phyloP scores from a whole-genome alignment of 345 rosid species.

The Eucalyptus erythrocorys region DNA sequence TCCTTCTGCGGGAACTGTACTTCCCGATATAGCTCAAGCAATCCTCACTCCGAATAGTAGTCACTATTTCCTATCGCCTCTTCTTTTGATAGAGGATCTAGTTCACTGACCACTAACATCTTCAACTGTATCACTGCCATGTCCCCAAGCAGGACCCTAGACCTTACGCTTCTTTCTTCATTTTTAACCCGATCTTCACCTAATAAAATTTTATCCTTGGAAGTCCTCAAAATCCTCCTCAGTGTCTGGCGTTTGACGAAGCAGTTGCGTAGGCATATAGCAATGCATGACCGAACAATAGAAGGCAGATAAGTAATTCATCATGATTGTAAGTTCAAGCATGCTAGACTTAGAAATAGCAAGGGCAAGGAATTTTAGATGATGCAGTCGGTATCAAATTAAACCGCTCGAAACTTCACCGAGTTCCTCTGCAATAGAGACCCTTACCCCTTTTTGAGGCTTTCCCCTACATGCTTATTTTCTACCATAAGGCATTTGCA shows the following conservation, averaged over 20 bases:
- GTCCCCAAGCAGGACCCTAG: neutral
- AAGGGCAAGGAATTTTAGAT: slow-evolving; percentile 12
- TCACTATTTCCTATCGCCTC: too few relatives aligned
- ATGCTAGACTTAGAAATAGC: slow-evolving; percentile 13
- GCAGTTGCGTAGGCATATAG: slow-evolving; percentile 34
- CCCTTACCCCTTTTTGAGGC: too few relatives aligned
- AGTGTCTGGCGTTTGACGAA: slow-evolving; percentile 4
- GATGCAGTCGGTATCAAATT: too few relatives aligned
- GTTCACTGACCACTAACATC: neutral
- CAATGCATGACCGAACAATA: slow-evolving; percentile 32
- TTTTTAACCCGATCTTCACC: slow-evolving; percentile 1
- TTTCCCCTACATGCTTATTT: too few relatives aligned
- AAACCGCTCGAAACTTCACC: too few relatives aligned
- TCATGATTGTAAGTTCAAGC: slow-evolving; percentile 34
- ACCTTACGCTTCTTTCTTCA: slow-evolving; percentile 19
- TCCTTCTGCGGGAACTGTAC: slow-evolving; percentile 52
- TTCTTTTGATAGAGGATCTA: neutral
- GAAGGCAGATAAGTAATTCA: slow-evolving; percentile 42
- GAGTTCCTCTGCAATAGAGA: too few relatives aligned
- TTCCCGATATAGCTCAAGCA: neutral
- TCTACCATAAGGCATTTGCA: too few relatives aligned
- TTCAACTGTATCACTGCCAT: slow-evolving; percentile 1
- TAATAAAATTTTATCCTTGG: neutral
- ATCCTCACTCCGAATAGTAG: too few relatives aligned
- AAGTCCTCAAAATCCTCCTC: neutral